Conservation (phyloP, 2,329 filamentous ascomycete species). For the Venturia pyrina region DNA sequence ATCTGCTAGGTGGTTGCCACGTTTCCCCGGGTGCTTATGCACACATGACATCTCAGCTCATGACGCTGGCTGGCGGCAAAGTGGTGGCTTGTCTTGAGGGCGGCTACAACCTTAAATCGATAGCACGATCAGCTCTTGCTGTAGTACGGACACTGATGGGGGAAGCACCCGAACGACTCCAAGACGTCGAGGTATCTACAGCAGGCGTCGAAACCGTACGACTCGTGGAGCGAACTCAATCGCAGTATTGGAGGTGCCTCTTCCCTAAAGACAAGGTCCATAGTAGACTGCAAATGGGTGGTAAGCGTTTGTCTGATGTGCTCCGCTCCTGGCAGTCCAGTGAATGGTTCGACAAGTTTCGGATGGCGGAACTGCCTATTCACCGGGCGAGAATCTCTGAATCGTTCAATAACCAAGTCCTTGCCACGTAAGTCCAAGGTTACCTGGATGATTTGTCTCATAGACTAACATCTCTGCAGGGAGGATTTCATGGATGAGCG, state of each 20-base stretch:
- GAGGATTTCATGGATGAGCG: constrained; percentile 55
- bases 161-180: constrained; percentile 64
- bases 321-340: constrained; percentile 69
- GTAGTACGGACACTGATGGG: constrained; percentile 93
- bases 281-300: constrained; percentile 38
- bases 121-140: constrained; percentile 83
- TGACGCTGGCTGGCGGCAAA: constrained; percentile 84
- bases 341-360: constrained; percentile 58
- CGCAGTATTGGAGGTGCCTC: constrained; percentile 78
- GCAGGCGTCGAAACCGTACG: constrained; percentile 47
- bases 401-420: constrained; percentile 76
- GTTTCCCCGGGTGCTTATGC: constrained; percentile 87
- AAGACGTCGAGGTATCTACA: constrained; percentile 36
- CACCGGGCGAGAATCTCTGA: constrained; percentile 62
- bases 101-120: constrained; percentile 88
- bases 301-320: constrained; percentile 65
- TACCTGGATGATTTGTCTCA: constrained; percentile 11
- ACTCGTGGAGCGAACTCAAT: constrained; percentile 48
- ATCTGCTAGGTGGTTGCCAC: constrained; percentile 85
- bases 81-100: constrained; percentile 90
- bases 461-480: constrained; percentile 25
- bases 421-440: constrained; percentile 52
- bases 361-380: constrained; percentile 73
- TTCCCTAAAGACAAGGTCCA: constrained; percentile 47
- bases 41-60: constrained; percentile 99